Percentiles rank a stretch among this genome's conserved stretches.
Evolutionary conservation across 2,329 filamentous ascomycete species (phyloP).

Genomic region (Penicillium concentricum): DNA sequence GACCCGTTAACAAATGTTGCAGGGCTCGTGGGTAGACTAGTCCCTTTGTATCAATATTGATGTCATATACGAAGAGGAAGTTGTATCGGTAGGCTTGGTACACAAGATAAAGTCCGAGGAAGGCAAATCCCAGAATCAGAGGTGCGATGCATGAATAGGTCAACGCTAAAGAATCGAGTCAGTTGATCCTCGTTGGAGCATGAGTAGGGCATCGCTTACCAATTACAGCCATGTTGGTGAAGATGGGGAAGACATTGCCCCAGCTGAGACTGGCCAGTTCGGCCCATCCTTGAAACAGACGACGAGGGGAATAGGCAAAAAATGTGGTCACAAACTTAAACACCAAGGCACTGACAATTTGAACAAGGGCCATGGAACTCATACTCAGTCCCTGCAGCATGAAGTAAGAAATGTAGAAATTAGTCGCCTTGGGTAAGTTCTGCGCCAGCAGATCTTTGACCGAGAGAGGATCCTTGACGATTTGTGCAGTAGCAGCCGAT

Average conservation of each 20-base stretch:
- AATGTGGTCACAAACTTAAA: slow-evolving; percentile 72
- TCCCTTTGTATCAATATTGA: slow-evolving; percentile 80
- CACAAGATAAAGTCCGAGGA: slow-evolving; percentile 73
- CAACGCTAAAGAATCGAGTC: slow-evolving; percentile 56
- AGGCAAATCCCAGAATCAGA: slow-evolving; percentile 77
- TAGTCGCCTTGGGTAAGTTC: slow-evolving; percentile 81
- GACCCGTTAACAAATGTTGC: slow-evolving; percentile 76
- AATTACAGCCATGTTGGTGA: slow-evolving; percentile 79
- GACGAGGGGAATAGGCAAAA: slow-evolving; percentile 68
- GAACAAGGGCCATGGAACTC: slow-evolving; percentile 70
- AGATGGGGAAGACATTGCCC: slow-evolving; percentile 77
- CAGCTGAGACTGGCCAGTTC: slow-evolving; percentile 73
- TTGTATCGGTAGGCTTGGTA: slow-evolving; percentile 91
- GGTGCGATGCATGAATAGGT: slow-evolving; percentile 87
- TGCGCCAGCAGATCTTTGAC: slow-evolving; percentile 67
- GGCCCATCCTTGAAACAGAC: slow-evolving; percentile 73
- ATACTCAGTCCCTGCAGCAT: slow-evolving; percentile 83
- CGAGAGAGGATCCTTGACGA: slow-evolving; percentile 63
- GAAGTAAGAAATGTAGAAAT: slow-evolving; percentile 95
- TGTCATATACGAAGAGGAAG: slow-evolving; percentile 79
- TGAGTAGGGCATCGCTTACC: slow-evolving; percentile 50
- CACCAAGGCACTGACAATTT: slow-evolving; percentile 68
- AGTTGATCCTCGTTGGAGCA: neutral
- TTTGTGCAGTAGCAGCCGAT: slow-evolving; percentile 65
- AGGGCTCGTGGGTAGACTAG: slow-evolving; percentile 83